phyloP scores from a whole-genome alignment of 345 rosid genomes.

The Viola odorata region DNA sequence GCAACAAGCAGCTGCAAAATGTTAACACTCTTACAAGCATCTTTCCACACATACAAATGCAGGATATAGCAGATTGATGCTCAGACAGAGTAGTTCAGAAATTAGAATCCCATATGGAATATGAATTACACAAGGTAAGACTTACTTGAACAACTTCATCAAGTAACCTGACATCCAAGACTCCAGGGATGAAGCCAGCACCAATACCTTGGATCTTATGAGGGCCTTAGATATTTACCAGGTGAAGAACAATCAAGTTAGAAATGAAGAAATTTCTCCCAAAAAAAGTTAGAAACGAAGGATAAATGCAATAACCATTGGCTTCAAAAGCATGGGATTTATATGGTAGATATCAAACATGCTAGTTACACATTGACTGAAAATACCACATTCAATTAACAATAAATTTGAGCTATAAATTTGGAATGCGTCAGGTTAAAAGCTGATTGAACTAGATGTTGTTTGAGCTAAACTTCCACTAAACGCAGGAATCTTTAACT shows the following conservation, averaged over 20 bases:
- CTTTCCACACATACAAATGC: no score
- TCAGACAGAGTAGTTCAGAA: neutral
- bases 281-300: neutral
- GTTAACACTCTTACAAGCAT: no score
- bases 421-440: no score
- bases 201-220: conserved; percentile 98
- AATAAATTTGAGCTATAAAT: no score
- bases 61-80: no score
- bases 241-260: neutral
- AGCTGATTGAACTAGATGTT: no score
- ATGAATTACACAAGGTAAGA: neutral
- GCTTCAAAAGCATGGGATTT: neutral
- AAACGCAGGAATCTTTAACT: no score
- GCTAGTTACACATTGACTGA: no score
- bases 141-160: conserved; percentile 89
- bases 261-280: neutral
- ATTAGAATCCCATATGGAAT: neutral
- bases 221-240: conserved; percentile 42
- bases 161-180: conserved; percentile 57
- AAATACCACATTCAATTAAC: no score
- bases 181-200: conserved; percentile 85
- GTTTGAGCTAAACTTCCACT: no score
- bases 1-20: no score
- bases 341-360: no score
- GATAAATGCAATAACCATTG: neutral